Percentiles rank a stretch among this genome's conserved stretches.
phyloP scores from a whole-genome alignment of 176 grass and related monocot genomes.

The Oryza nivara region DNA sequence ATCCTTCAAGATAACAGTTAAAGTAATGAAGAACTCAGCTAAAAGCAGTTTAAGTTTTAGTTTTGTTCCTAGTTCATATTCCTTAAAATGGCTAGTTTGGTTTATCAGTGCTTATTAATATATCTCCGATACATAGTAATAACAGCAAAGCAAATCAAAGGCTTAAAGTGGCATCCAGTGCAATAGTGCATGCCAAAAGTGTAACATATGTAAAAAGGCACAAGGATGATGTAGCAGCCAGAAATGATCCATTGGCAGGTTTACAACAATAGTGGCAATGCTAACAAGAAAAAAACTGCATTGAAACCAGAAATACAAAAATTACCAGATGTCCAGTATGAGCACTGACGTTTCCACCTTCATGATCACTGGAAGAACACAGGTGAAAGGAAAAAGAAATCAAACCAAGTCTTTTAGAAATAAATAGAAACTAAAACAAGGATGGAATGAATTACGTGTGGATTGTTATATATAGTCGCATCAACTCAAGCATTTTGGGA shows the following conservation, averaged over 20 bases:
- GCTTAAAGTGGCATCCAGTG: not conserved
- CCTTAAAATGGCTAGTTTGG: constrained; percentile 14
- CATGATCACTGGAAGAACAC: constrained; percentile 80
- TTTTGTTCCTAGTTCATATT: not conserved
- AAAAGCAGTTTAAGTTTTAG: not conserved
- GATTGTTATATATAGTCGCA: constrained; percentile 99
- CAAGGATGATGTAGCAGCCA: not conserved
- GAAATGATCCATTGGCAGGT: not conserved
- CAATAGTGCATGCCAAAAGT: constrained; percentile 13
- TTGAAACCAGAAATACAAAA: constrained; percentile 11
- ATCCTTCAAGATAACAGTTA: constrained; percentile 18
- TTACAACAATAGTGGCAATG: constrained; percentile 15
- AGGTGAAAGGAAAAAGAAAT: not conserved
- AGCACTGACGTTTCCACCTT: constrained; percentile 98
- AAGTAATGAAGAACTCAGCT: constrained; percentile 1
- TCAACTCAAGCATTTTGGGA: constrained; percentile 97
- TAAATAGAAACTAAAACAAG: constrained; percentile 28
- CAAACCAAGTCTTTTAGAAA: constrained; percentile 31
- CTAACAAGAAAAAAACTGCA: constrained; percentile 23
- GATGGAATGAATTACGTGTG: constrained; percentile 63
- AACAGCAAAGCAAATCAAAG: not conserved
- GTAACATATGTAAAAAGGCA: not conserved
- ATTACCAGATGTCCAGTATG: constrained; percentile 98
- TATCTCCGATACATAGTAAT: constrained; percentile 9
- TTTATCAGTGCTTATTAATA: not conserved